Base-by-base conservation (phyloP, 2,329 filamentous ascomycete genomes). In the Cladorrhinum sp. region DNA sequence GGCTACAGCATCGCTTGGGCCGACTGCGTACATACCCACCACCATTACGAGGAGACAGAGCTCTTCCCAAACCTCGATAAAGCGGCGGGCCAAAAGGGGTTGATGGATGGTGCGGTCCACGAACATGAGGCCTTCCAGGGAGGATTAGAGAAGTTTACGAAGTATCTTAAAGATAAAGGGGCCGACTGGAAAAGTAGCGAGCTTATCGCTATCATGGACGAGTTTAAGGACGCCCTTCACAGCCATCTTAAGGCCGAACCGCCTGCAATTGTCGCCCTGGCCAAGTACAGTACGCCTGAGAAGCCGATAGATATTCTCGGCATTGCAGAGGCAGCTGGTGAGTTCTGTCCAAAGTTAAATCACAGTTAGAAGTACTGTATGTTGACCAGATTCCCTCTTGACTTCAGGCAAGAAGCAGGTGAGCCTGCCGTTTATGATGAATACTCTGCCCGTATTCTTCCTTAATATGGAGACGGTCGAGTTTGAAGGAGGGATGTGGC, bases 41-140 rank as follows among this genome's bases (percentile, higher is more conserved):
- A 61, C 25, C 59, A 54, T 32, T 57, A 57, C 32, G 59, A 61
- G 23, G 54, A 61, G 23, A 61, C 59, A 12, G 59, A 61, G 22
- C 45, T 61, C 8, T 57, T 60, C 32, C 59, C 59, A 12, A 57
- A 50, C 50, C 27, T 61, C 29, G 54, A 61, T 38, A 57, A 57
- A 27, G 59, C 59, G 4, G 54, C 59, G 1, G 49, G 59, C 1
- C 18, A 57, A 50, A 49, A 49, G 16, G 50, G 54, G 3, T 22
- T 57, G 24, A 54, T 57, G 54, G 54, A 56, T 27, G 53, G 48
- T 22, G 50, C 59, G 2, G 54, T 57, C 36, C 25, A 54, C 18
- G 58, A 60, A 24, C 58, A 60, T 36, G 58, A 50, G 16, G 53
- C 45, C 1, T 56, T 61, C 36, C 32, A 54, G 3, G 59, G 59